Evolutionary conservation across 1,284 basidiomycete species (phyloP).

Genomic region (Golubevia pallescens): DNA sequence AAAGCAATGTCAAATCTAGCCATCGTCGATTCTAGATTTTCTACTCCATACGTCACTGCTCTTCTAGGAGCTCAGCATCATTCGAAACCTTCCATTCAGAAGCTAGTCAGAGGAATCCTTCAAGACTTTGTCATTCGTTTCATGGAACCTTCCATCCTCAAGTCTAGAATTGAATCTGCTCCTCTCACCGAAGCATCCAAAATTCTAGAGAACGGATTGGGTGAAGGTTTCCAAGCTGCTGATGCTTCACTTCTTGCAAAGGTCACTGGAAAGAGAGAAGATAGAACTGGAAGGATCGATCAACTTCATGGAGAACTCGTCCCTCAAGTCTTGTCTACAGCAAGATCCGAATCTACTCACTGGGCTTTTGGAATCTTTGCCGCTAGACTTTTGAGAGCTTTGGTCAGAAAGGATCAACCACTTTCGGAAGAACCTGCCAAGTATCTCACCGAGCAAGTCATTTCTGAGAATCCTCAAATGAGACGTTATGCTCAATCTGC

Average conservation of each 20-base stretch:
- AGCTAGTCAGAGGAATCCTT: constrained; percentile 47
- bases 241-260: constrained; percentile 21
- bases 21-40: constrained; percentile 41
- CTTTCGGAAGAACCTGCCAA: constrained; percentile 22
- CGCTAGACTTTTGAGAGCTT: constrained; percentile 35
- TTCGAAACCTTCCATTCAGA: constrained; percentile 60
- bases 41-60: constrained; percentile 30
- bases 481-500: constrained; percentile 42
- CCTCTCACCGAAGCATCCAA: constrained; percentile 26
- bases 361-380: constrained; percentile 54
- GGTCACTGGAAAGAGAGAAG: constrained; percentile 21
- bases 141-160: constrained; percentile 36
- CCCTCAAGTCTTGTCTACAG: constrained; percentile 27
- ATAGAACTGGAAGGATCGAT: constrained; percentile 21
- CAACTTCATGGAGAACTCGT: constrained; percentile 30
- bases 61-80: constrained; percentile 49
- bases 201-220: constrained; percentile 7
- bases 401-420: constrained; percentile 47
- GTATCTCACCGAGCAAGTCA: constrained; percentile 36
- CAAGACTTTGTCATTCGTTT: constrained; percentile 42
- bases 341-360: constrained; percentile 36
- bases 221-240: constrained; percentile 5
- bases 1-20: constrained; percentile 34
- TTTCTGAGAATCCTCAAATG: constrained; percentile 52
- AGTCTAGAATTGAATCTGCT: constrained; percentile 22